A percentile compares a stretch with the other conserved stretches of the same genome.
Conservation (phyloP, 2,329 filamentous ascomycete genomes). For the Immersiporthe knoxdaviesiana region DNA sequence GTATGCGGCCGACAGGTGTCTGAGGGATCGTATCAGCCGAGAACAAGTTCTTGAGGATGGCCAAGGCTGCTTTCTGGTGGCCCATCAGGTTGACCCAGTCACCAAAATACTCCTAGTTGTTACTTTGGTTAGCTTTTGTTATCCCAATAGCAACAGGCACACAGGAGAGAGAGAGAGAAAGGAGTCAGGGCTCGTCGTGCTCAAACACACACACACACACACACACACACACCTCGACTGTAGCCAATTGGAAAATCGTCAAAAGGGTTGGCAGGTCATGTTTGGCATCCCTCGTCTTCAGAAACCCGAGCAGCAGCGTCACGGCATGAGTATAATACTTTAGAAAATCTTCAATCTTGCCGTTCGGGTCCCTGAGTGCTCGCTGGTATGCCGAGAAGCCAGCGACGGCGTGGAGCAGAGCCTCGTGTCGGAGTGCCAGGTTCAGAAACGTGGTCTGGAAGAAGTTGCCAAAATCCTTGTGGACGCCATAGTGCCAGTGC, state of each 20-base stretch:
- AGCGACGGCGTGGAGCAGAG: slow-evolving; percentile 82
- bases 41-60: slow-evolving; percentile 78
- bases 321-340: slow-evolving; percentile 91
- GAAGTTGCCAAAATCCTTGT: slow-evolving; percentile 72
- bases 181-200: too few relatives aligned
- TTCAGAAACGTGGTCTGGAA: slow-evolving; percentile 72
- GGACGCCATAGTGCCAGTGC: slow-evolving; percentile 80
- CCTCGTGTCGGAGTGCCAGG: slow-evolving; percentile 73
- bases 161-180: too few relatives aligned
- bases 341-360: slow-evolving; percentile 79
- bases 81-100: slow-evolving; percentile 94
- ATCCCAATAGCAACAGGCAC: neutral
- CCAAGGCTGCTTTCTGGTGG: slow-evolving; percentile 86
- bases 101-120: slow-evolving; percentile 80
- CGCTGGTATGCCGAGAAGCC: slow-evolving; percentile 89
- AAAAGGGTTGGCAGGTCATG: slow-evolving; percentile 76
- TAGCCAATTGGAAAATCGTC: slow-evolving; percentile 88
- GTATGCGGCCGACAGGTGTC: slow-evolving; percentile 70
- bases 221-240: slow-evolving; percentile 73
- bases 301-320: slow-evolving; percentile 69
- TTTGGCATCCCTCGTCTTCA: slow-evolving; percentile 68
- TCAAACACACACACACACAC: too few relatives aligned
- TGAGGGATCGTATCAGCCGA: slow-evolving; percentile 75
- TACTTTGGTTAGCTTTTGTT: slow-evolving; percentile 16
- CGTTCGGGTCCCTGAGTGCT: slow-evolving; percentile 70